Evolutionary conservation across 768 basidiomycete genomes (phyloP).

Genomic region (Auricularia auricula-judae): DNA sequence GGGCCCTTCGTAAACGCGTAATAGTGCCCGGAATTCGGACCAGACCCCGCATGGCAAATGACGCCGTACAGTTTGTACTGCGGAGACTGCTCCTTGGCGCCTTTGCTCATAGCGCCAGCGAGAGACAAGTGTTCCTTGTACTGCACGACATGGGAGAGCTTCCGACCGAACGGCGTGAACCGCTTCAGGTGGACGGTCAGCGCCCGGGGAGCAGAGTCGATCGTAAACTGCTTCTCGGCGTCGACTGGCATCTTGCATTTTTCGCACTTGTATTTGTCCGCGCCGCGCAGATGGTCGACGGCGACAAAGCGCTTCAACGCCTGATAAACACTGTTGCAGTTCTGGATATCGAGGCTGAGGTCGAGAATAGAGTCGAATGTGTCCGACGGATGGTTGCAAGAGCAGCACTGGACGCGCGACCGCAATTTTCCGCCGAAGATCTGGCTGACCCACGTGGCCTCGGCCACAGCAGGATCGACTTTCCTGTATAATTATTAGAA

Average conservation of each 20-base stretch:
- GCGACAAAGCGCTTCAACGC: constrained; percentile 74
- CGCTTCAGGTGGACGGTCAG: constrained; percentile 93
- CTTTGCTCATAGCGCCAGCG: constrained; percentile 73
- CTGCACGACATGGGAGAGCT: constrained; percentile 65
- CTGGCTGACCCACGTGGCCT: constrained; percentile 90
- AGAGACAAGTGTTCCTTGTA: constrained; percentile 71
- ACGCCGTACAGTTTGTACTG: constrained; percentile 83
- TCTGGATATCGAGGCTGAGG: constrained; percentile 81
- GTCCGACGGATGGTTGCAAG: constrained; percentile 81
- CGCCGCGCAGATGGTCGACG: constrained; percentile 73
- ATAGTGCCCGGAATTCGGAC: constrained; percentile 95
- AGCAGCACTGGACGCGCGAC: constrained; percentile 77
- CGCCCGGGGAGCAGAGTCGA: constrained; percentile 78
- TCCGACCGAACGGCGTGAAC: constrained; percentile 83
- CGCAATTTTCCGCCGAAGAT: constrained; percentile 89
- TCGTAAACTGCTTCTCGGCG: constrained; percentile 82
- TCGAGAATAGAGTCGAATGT: constrained; percentile 95
- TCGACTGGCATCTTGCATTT: constrained; percentile 92
- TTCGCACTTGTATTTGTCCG: constrained; percentile 97
- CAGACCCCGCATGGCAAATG: constrained; percentile 85
- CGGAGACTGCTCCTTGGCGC: constrained; percentile 33
- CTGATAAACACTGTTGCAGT: constrained; percentile 47
- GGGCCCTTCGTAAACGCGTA: constrained; percentile 70
- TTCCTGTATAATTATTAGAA: constrained; percentile 33
- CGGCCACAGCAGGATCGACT: constrained; percentile 55